Conservation (phyloP, 208 protist genomes). For the Leishmania gerbilli region DNA sequence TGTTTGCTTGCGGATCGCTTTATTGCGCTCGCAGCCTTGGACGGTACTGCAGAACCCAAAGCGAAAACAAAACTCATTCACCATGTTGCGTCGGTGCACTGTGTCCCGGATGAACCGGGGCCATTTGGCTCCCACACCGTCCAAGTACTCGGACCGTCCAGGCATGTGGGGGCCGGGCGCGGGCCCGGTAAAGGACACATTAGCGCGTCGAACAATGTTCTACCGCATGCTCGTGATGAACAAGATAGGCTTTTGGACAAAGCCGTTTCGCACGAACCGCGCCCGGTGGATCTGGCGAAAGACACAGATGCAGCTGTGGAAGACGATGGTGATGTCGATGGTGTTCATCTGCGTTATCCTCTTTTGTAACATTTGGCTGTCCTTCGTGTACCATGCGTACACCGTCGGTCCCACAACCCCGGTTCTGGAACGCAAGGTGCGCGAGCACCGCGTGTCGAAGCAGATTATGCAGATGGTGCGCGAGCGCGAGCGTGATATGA, state of each 20-base stretch:
- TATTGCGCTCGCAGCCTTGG: no score
- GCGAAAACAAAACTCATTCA: not conserved
- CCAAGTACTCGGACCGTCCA: constrained; percentile 85
- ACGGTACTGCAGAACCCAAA: not conserved
- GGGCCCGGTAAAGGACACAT: constrained; percentile 84
- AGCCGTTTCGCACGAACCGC: constrained; percentile 83
- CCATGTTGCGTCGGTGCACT: constrained; percentile 74
- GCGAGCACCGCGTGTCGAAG: constrained; percentile 89
- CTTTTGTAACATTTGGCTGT: constrained; percentile 85
- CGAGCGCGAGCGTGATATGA: constrained; percentile 78
- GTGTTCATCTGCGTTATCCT: constrained; percentile 79
- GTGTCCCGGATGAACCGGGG: constrained; percentile 68
- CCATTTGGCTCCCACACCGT: constrained; percentile 75
- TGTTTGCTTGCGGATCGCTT: not conserved
- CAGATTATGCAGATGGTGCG: constrained; percentile 93
- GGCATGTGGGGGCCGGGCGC: constrained; percentile 87
- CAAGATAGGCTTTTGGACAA: constrained; percentile 81
- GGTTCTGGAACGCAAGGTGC: constrained; percentile 88
- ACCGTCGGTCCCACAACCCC: constrained; percentile 83
- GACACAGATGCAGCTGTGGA: constrained; percentile 86
- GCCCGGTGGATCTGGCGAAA: constrained; percentile 87
- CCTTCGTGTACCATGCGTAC: constrained; percentile 92
- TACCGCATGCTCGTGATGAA: constrained; percentile 89
- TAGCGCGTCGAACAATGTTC: constrained; percentile 82
- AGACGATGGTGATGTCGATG: constrained; percentile 87